Evolutionary conservation across 2,329 filamentous ascomycete species (phyloP), one percentile per base, ranked within the genome.

Genomic region (Aspergillus pseudotamarii): DNA sequence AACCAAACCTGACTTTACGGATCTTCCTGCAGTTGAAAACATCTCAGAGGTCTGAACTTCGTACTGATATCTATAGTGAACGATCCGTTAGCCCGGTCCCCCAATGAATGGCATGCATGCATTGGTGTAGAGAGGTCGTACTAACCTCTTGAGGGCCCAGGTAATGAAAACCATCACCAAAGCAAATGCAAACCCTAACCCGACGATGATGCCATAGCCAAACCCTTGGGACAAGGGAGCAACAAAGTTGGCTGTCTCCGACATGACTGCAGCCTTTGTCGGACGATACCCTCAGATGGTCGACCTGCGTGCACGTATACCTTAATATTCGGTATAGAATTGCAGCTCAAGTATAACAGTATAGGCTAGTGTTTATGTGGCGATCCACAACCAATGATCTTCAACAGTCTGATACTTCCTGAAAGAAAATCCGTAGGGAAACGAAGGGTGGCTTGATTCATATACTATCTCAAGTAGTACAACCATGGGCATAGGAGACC

Each of bases 41-140:
- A 93, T 95, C 80, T 97, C 93, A 0, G 91, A 94, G 0, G 94
- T 97, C 76, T 96, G 93, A 3, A 94, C 76, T 74, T 81, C 93
- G 82, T 89, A 84, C 72, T 89, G 88, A 74, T 90, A 90, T 68
- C 85, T 83, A 57, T 62, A 43, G 34, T 23, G 59, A 51, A 32
- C 2, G 23, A n/a, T 23, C 21, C 9, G 48, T 68, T 43, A 65
- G 58, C 32, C 3, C 12, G 21, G 8, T 21, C 30, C 54, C 9
- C 19, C 16, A 14, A 4, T 45, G 4, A 14, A 30, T 4, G 12
- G 16, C 26, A 59, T 26, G 16, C 26, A 59, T 26, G 43, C 26
- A 3, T 53, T 6, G 9, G 50, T 30, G 11, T 23, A 56, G 9
- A 6, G 14, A 28, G 32, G 41, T 43, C 58, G 45, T n/a, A 34